A percentile compares a stretch with the other conserved stretches of the same genome.
Conservation (phyloP, 2,329 filamentous ascomycete genomes). For the Akanthomyces dipterigenus region DNA sequence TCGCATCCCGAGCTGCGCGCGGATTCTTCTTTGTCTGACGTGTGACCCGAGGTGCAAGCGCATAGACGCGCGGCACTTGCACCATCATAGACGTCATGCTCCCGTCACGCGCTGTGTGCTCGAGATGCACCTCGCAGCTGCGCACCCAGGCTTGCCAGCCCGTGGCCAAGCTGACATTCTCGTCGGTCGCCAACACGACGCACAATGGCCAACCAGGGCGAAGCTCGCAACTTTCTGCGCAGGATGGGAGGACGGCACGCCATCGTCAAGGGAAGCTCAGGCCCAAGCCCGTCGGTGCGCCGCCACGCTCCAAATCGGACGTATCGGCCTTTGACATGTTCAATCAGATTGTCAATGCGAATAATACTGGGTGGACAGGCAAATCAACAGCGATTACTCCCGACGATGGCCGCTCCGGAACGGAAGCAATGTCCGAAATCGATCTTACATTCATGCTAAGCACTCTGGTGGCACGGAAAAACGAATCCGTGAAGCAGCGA, state of each 20-base stretch:
- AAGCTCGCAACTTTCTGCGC: not conserved
- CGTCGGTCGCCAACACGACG: not conserved
- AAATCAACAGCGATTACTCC: not conserved
- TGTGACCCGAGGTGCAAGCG: too few species aligned
- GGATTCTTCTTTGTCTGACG: not conserved
- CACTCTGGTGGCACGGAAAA: slow-evolving; percentile 16
- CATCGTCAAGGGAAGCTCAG: not conserved
- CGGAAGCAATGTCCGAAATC: not conserved
- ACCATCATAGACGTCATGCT: slow-evolving; percentile 23
- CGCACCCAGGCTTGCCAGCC: slow-evolving; percentile 13
- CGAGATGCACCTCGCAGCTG: slow-evolving; percentile 27
- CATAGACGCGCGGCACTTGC: not conserved
- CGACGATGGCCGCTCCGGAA: not conserved
- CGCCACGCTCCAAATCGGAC: not conserved
- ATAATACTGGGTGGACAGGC: not conserved
- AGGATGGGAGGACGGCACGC: not conserved
- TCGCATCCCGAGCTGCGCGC: not conserved
- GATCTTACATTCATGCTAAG: slow-evolving; percentile 26
- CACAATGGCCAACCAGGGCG: not conserved
- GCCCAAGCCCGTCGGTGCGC: not conserved
- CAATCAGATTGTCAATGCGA: slow-evolving; percentile 9
- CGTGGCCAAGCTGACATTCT: slow-evolving; percentile 8
- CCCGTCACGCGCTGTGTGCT: slow-evolving; percentile 28
- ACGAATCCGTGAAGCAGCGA: slow-evolving; percentile 15
- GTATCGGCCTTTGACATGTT: slow-evolving; percentile 10